phyloP scores from a whole-genome alignment of 2,329 filamentous ascomycete genomes.

The Phaeoacremonium minimum region DNA sequence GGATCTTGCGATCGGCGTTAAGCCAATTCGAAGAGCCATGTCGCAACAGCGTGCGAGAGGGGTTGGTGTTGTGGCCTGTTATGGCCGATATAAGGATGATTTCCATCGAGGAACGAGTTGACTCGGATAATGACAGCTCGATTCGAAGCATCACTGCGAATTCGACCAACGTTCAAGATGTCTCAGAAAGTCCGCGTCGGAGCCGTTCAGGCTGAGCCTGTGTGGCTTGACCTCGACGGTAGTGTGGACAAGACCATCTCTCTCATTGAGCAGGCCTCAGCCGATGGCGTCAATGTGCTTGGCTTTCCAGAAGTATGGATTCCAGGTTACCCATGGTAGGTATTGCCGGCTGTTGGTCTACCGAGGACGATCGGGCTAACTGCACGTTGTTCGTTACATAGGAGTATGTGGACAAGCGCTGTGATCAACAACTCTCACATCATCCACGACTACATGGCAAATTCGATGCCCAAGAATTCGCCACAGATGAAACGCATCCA shows the following conservation, averaged over 20 bases:
- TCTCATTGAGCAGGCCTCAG: slow-evolving; percentile 51
- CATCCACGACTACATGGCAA: slow-evolving; percentile 29
- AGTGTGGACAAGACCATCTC: slow-evolving; percentile 52
- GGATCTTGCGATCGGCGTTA: background rate
- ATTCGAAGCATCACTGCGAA: background rate
- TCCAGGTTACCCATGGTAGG: slow-evolving; percentile 48
- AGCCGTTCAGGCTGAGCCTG: slow-evolving; percentile 54
- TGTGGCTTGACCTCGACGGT: slow-evolving; percentile 53
- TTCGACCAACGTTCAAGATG: background rate
- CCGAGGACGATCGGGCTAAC: no score
- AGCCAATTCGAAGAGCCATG: background rate
- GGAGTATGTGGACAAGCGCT: slow-evolving; percentile 28
- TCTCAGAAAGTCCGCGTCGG: slow-evolving; percentile 26
- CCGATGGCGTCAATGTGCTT: slow-evolving; percentile 48
- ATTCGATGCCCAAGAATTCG: slow-evolving; percentile 34
- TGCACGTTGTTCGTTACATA: slow-evolving; percentile 26
- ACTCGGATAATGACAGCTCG: background rate
- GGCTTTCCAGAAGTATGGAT: slow-evolving; percentile 52
- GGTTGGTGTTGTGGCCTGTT: no score
- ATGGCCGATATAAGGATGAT: background rate
- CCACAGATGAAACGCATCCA: slow-evolving; percentile 37
- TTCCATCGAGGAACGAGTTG: background rate
- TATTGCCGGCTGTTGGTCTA: no score
- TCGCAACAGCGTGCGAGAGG: no score
- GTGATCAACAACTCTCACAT: slow-evolving; percentile 24